These are phyloP conservation scores for Aureobasidium musti DNA, from an alignment of 2,329 filamentous ascomycete species.

Conservation along the genomic window DNA sequence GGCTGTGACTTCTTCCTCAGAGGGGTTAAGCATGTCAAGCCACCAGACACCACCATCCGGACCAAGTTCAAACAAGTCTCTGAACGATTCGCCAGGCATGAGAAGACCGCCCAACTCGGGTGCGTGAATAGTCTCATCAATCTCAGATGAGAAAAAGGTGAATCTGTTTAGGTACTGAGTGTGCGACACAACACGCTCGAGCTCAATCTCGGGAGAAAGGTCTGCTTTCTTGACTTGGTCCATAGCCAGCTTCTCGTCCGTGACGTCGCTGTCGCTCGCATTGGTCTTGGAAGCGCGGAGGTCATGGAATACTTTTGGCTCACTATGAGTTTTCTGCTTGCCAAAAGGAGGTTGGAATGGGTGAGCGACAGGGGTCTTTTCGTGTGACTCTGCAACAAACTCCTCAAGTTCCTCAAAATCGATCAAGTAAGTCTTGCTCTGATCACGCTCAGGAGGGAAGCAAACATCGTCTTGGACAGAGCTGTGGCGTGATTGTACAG, in stretches of 20 bases:
- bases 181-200: conserved; percentile 35
- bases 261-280: conserved; percentile 39
- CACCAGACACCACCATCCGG: conserved; percentile 89
- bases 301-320: conserved; percentile 60
- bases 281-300: conserved; percentile 49
- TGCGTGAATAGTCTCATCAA: conserved; percentile 90
- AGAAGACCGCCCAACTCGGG: conserved; percentile 84
- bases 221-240: conserved; percentile 43
- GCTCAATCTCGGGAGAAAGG: conserved; percentile 36
- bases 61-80: conserved; percentile 76
- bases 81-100: conserved; percentile 84
- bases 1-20: conserved; percentile 80
- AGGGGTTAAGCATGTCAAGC: conserved; percentile 90
- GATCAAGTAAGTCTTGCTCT: conserved; percentile 76
- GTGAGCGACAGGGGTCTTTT: conserved; percentile 51
- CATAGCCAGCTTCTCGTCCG: conserved; percentile 38
- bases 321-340: conserved; percentile 36
- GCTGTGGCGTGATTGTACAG: conserved; percentile 64
- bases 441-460: conserved; percentile 72
- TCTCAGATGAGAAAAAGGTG: conserved; percentile 95
- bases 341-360: conserved; percentile 40
- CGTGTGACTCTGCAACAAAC: conserved; percentile 68
- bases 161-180: conserved; percentile 67
- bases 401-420: conserved; percentile 94
- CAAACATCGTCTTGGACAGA: conserved; percentile 83